A percentile compares a stretch with the other conserved stretches of the same genome.
These are phyloP conservation scores for Pterocarpus macrocarpus DNA, from an alignment of 306 rosid genomes.

Conservation along the genomic window DNA sequence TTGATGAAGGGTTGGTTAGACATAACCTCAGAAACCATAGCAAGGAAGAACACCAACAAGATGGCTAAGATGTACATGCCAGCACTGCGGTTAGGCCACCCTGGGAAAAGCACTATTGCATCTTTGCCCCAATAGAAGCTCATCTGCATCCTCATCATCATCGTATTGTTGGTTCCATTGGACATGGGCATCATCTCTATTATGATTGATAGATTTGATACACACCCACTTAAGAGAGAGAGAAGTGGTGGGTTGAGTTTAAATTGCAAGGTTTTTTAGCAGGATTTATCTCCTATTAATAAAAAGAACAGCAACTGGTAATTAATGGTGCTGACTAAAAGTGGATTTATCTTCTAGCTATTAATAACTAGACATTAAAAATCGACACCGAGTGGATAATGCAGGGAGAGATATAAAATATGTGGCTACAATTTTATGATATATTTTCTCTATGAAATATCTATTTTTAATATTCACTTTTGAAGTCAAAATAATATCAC, in stretches of 20 bases:
- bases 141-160: constrained; percentile 59
- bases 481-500: no score
- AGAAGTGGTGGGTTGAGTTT: neutral
- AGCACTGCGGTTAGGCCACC: constrained; percentile 66
- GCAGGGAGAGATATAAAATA: no score
- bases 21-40: constrained; percentile 56
- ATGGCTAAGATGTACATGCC: constrained; percentile 72
- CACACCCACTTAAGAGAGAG: neutral
- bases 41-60: constrained; percentile 62
- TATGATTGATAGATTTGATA: neutral
- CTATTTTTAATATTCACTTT: no score
- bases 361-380: no score
- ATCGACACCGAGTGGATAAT: no score
- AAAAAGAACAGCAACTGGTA: neutral
- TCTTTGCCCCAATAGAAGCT: constrained; percentile 80
- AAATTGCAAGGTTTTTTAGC: neutral
- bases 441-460: no score
- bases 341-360: no score
- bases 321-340: no score
- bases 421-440: no score
- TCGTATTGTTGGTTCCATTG: neutral
- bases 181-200: neutral
- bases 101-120: constrained; percentile 61
- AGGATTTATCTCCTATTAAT: neutral
- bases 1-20: constrained; percentile 48